These are phyloP conservation scores for Neurospora pannonica DNA, from an alignment of 495 filamentous ascomycete species.

Conservation along the genomic window DNA sequence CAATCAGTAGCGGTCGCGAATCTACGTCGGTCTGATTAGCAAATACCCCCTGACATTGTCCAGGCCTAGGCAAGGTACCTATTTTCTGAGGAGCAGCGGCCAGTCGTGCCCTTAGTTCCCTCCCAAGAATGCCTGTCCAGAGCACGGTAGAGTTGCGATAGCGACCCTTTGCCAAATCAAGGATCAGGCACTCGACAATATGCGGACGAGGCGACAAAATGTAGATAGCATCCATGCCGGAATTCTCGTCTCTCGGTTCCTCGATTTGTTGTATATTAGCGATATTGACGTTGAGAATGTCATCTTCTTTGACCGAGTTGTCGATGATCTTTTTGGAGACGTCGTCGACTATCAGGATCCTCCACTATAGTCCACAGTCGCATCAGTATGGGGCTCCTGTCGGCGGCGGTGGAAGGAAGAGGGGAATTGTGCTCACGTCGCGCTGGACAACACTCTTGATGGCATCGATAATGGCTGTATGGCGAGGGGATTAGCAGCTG, in stretches of 20 bases:
- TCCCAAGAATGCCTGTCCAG: constrained; percentile 57
- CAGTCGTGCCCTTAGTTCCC: constrained; percentile 32
- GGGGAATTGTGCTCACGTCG: constrained; percentile 35
- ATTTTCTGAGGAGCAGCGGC: constrained; percentile 60
- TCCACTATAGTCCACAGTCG: constrained; percentile 57
- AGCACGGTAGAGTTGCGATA: constrained; percentile 69
- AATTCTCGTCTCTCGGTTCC: constrained; percentile 66
- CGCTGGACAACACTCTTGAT: constrained; percentile 45
- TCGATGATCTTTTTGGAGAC: constrained; percentile 70
- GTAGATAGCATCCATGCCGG: constrained; percentile 88
- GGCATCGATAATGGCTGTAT: constrained; percentile 35
- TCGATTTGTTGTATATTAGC: constrained; percentile 92
- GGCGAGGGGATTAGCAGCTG: not conserved
- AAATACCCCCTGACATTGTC: not conserved
- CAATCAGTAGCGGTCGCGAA: constrained; percentile 67
- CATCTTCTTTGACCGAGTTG: constrained; percentile 83
- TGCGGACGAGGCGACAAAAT: constrained; percentile 74
- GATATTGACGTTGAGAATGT: constrained; percentile 90
- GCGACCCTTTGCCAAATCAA: constrained; percentile 74
- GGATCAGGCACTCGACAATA: constrained; percentile 86
- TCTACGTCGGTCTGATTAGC: constrained; percentile 9
- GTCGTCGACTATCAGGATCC: constrained; percentile 83
- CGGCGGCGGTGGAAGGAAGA: not conserved
- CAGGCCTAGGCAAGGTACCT: constrained; percentile 17
- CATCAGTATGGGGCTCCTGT: constrained; percentile 4